phyloP scores from a whole-genome alignment of 2,329 filamentous ascomycete species.

The Penicillium expansum region DNA sequence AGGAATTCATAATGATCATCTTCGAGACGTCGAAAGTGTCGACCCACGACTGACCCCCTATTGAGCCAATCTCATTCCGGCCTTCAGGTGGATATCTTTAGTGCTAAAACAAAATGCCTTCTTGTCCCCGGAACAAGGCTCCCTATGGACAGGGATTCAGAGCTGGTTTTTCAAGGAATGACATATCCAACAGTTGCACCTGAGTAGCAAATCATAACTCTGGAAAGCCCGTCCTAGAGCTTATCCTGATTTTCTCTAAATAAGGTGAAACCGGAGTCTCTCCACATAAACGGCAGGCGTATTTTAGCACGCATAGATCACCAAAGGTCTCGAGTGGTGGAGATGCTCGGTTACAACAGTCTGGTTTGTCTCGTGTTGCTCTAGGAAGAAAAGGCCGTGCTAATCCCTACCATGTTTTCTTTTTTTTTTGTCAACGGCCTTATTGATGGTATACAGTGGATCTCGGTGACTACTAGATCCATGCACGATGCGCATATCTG shows the following conservation, averaged over 20 bases:
- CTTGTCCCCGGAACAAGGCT: background rate
- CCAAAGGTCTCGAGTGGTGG: background rate
- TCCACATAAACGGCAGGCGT: background rate
- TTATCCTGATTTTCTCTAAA: background rate
- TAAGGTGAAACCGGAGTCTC: background rate
- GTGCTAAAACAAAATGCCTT: background rate
- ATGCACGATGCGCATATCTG: slow-evolving; percentile 1
- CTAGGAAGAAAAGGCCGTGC: background rate
- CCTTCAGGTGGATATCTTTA: background rate
- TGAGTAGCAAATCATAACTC: background rate
- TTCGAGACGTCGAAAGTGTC: background rate
- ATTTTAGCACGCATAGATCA: background rate
- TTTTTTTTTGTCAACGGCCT: background rate
- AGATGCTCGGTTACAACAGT: background rate
- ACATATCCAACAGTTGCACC: background rate
- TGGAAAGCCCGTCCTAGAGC: background rate
- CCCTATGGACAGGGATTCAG: background rate
- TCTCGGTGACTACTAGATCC: slow-evolving; percentile 1
- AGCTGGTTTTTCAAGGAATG: background rate
- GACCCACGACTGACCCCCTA: background rate
- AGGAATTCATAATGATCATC: background rate
- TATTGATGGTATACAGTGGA: background rate
- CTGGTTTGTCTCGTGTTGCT: background rate
- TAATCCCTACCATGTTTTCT: background rate
- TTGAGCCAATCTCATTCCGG: slow-evolving; percentile 2